Base-by-base conservation (phyloP, 2,329 filamentous ascomycete species). In the Thelonectria blattea region DNA sequence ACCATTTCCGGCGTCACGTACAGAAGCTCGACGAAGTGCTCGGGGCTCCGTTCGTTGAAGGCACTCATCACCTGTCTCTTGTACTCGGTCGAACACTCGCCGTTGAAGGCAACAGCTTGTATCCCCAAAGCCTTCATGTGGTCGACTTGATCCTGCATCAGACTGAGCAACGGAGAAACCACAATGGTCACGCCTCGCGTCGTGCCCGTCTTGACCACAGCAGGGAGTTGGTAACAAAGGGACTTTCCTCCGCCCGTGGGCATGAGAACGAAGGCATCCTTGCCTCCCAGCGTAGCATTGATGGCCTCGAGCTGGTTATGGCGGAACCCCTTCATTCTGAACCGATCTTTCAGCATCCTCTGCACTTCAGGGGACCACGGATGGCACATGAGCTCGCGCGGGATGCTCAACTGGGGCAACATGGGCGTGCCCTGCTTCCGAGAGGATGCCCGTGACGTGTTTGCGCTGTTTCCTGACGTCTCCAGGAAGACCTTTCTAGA, bases 1-100 rank as follows among this genome's bases (percentile, higher is more conserved):
- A 99, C 83, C 94, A 98, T 98, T 77, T 99, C 95, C 0, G 95
- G 95, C 0, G 95, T 99, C 51, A 99, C 90, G 69, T 99, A 99
- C 8, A 99, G 85, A 49, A 99, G 81, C 72, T 97, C 91, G 45
- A 98, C 83, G 63, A 87, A 88, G 56, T 90, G 85, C 61, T 97
- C 91, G 0, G 91, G 90, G 24, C 88, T 83, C 3, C 77, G 76
- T 58, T 87, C 81, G 48, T 83, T 80, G 37, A 96, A 81, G 4
- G 82, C 83, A 24, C 83, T 79, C 76, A 94, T 83, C 22, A 97
- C 86, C 65, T 85, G 79, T 24, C 80, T 81, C 61, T 90, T 89
- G 60, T 91, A 85, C 8, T 86, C 83, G 4, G 78, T 71, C 2
- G 82, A 81, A 20, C 88, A 89, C 54, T 95, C 91, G 50, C 93